Evolutionary conservation across 2,329 filamentous ascomycete species (phyloP), one percentile per base, ranked within the genome.

Genomic region (Furcasterigmium furcatum): DNA sequence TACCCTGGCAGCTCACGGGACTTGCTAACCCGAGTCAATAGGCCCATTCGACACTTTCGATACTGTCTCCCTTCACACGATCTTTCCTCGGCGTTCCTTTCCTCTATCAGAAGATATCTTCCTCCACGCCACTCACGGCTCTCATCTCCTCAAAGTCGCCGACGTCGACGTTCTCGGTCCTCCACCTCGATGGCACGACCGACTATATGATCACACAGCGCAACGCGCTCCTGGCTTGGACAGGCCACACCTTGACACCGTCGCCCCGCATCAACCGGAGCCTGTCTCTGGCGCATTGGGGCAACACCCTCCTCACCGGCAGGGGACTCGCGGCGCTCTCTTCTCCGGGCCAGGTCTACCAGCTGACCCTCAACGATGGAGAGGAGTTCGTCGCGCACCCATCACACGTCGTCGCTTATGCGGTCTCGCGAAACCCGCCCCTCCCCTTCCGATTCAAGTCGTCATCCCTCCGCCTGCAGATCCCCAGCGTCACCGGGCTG

Each of bases 181-280:
- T 99, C 21, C 87, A 92, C 62, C 80, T 99, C 42, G 91, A 99
- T 71, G 94, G 94, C 47, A 90, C 91, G 5, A 85, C 91, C 47
- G 94, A 99, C 69, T 99, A 94, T 92, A 88, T 96, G 74, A 74
- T 99, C 9, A 80, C 89, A 7, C 91, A 97, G 63, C 80, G 89
- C 51, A 86, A 88, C 53, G 91, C 91, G 2, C 75, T 99, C 44
- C 76, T 97, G n/a, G 94, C 94, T 45, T 99, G 94, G 94, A 96
- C 92, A 0, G 94, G 94, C 22, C 88, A 95, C 63, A 91, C 89
- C 1, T 74, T 99, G 45, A 74, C 76, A 14, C 77, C 94, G 38
- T 84, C 82, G 29, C 89, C 91, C 3, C 85, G 82, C 39, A 74
- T 95, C 53, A 91, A 91, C 57, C 78, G 77, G 36, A 79, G 79